phyloP scores from a whole-genome alignment of 192 early-diverging fungal genomes.

The Entomortierella chlamydospora region DNA sequence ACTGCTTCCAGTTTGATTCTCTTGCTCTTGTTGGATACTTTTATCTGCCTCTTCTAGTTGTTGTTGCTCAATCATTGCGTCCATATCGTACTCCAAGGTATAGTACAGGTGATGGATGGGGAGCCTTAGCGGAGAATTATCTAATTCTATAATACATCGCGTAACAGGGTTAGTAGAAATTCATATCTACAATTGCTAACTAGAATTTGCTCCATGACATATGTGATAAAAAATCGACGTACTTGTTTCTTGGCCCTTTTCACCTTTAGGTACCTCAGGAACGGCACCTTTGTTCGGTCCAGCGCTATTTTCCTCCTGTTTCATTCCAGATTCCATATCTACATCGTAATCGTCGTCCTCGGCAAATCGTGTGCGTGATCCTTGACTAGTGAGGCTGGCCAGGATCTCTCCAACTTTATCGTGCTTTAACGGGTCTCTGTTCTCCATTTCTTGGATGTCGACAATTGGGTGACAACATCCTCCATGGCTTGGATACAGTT shows the following conservation, averaged over 20 bases:
- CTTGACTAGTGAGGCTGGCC: conserved; percentile 6
- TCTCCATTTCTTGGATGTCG: conserved; percentile 36
- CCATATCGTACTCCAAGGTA: conserved; percentile 73
- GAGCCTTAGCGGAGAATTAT: conserved; percentile 39
- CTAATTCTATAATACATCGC: conserved; percentile 11
- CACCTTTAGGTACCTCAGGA: background rate
- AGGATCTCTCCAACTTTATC: background rate
- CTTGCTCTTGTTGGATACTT: conserved; percentile 35
- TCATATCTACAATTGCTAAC: no score
- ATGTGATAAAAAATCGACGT: conserved; percentile 1
- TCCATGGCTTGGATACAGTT: conserved; percentile 58
- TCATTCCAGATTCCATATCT: conserved; percentile 22
- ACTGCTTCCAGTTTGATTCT: conserved; percentile 35
- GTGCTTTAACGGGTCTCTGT: background rate
- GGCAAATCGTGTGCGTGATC: conserved; percentile 26
- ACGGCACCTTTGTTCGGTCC: background rate
- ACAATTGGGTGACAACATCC: conserved; percentile 56
- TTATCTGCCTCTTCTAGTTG: conserved; percentile 52
- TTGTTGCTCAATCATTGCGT: conserved; percentile 64
- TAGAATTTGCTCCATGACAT: background rate
- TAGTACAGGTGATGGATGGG: conserved; percentile 75
- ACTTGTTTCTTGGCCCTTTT: background rate
- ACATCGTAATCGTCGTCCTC: conserved; percentile 58
- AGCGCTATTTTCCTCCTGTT: background rate
- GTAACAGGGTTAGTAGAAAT: no score